Evolutionary conservation across 345 rosid genomes (phyloP).

Genomic region (Isatis tinctoria): DNA sequence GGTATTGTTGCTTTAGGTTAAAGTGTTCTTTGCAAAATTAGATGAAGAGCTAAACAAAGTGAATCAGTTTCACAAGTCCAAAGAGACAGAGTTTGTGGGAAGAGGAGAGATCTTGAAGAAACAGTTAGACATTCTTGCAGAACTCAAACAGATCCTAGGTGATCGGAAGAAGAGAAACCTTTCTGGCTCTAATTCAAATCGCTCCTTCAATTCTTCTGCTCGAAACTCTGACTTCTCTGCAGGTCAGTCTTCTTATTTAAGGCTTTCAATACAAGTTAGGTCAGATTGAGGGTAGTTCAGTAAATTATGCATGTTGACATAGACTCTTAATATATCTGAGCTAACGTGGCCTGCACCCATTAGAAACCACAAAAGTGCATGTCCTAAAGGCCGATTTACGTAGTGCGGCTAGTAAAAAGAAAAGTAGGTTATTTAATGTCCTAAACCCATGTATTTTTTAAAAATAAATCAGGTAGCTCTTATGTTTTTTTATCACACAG

Average conservation of each 20-base stretch:
- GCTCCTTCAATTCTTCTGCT: slow-evolving; percentile 47
- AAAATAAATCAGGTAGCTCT: not conserved
- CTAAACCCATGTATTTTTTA: not conserved
- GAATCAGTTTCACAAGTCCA: slow-evolving; percentile 71
- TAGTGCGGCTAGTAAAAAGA: slow-evolving; percentile 29
- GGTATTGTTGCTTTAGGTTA: slow-evolving; percentile 42
- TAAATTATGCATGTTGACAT: not conserved
- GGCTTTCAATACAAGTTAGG: slow-evolving; percentile 21
- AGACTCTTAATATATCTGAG: slow-evolving; percentile 27
- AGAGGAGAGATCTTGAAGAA: slow-evolving; percentile 72
- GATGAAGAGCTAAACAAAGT: slow-evolving; percentile 84
- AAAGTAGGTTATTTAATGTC: slow-evolving; percentile 10
- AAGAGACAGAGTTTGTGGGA: slow-evolving; percentile 72
- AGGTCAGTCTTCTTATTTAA: slow-evolving; percentile 37
- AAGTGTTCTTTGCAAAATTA: slow-evolving; percentile 55
- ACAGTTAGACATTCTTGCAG: slow-evolving; percentile 63
- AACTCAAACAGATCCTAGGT: slow-evolving; percentile 51
- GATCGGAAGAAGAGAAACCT: slow-evolving; percentile 47
- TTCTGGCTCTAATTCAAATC: slow-evolving; percentile 31
- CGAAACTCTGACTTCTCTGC: slow-evolving; percentile 53
- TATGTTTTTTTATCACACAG: not conserved
- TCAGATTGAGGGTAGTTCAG: slow-evolving; percentile 4
- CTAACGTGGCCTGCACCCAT: slow-evolving; percentile 26
- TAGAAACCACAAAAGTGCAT: slow-evolving; percentile 25
- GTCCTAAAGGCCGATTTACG: slow-evolving; percentile 21